A percentile compares a stretch with the other conserved stretches of the same genome.
These are phyloP conservation scores for Blastomyces silverae DNA, from an alignment of 2,329 filamentous ascomycete species.

Conservation along the genomic window DNA sequence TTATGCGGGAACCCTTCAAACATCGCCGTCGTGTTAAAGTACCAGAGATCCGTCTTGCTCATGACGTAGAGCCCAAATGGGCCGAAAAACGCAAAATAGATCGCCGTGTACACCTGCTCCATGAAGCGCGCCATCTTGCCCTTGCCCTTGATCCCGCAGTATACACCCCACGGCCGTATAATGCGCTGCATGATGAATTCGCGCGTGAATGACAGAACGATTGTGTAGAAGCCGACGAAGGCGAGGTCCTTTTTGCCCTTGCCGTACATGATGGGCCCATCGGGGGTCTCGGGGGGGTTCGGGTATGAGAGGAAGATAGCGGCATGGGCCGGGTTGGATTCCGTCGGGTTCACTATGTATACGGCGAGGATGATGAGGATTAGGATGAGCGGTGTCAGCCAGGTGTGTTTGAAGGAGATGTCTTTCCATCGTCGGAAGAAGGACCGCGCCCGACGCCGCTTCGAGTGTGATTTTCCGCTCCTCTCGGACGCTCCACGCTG, in stretches of 20 bases:
- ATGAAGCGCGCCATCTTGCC: slow-evolving; percentile 86
- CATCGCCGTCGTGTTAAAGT: slow-evolving; percentile 87
- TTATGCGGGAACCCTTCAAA: slow-evolving; percentile 82
- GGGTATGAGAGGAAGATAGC: slow-evolving; percentile 90
- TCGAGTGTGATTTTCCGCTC: slow-evolving; percentile 34
- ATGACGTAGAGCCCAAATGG: slow-evolving; percentile 86
- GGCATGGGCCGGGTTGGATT: slow-evolving; percentile 69
- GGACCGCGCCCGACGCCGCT: slow-evolving; percentile 41
- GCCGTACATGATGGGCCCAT: slow-evolving; percentile 62
- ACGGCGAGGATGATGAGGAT: slow-evolving; percentile 56
- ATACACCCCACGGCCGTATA: slow-evolving; percentile 66
- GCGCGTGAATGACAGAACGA: slow-evolving; percentile 85
- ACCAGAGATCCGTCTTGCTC: slow-evolving; percentile 86
- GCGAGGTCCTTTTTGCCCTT: slow-evolving; percentile 83
- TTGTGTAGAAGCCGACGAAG: slow-evolving; percentile 81
- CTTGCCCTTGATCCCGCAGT: slow-evolving; percentile 61
- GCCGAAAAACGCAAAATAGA: slow-evolving; percentile 80
- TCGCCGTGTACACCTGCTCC: slow-evolving; percentile 90
- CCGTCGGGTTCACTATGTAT: slow-evolving; percentile 68
- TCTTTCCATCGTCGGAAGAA: slow-evolving; percentile 41
- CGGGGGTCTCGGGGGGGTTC: slow-evolving; percentile 50
- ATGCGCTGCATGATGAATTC: slow-evolving; percentile 94
- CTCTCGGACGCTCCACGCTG: slow-evolving; percentile 25
- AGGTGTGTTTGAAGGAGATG: slow-evolving; percentile 48
- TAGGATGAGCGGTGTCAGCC: slow-evolving; percentile 63